A percentile compares a stretch with the other conserved stretches of the same genome.
Conservation (phyloP, 306 rosid species). For the Abrus precatorius region DNA sequence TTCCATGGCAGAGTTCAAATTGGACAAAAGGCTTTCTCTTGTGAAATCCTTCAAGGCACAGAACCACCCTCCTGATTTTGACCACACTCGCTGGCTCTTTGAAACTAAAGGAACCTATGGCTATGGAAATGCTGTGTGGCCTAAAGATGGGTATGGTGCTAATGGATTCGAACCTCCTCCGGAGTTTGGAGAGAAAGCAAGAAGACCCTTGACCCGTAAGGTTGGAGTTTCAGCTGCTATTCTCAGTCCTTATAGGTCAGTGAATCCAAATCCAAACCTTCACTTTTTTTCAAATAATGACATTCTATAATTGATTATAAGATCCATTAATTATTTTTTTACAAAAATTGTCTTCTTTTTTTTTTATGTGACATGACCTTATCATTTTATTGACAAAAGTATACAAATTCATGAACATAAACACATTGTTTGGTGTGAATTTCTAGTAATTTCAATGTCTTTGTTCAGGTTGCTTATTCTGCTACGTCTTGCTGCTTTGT, state of each 20-base stretch:
- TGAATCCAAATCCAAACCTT: background rate
- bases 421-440: no score
- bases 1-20: constrained; percentile 76
- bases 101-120: constrained; percentile 93
- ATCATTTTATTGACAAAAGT: no score
- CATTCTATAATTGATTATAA: no score
- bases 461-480: constrained; percentile 70
- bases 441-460: background rate
- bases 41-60: constrained; percentile 84
- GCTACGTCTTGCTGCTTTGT: constrained; percentile 74
- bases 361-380: no score
- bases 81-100: constrained; percentile 83
- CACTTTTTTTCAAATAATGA: background rate
- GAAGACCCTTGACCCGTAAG: constrained; percentile 81
- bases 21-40: constrained; percentile 79
- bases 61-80: constrained; percentile 76
- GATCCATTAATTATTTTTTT: no score
- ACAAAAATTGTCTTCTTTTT: no score
- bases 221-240: constrained; percentile 80
- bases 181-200: constrained; percentile 65
- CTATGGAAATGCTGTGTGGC: constrained; percentile 91
- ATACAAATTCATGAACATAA: no score
- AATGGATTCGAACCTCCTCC: constrained; percentile 78
- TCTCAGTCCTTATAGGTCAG: constrained; percentile 82
- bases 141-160: constrained; percentile 78